Percentiles rank a stretch among this genome's conserved stretches.
These are phyloP conservation scores for Dryas alaskensis DNA, from an alignment of 306 rosid species.

Conservation along the genomic window DNA sequence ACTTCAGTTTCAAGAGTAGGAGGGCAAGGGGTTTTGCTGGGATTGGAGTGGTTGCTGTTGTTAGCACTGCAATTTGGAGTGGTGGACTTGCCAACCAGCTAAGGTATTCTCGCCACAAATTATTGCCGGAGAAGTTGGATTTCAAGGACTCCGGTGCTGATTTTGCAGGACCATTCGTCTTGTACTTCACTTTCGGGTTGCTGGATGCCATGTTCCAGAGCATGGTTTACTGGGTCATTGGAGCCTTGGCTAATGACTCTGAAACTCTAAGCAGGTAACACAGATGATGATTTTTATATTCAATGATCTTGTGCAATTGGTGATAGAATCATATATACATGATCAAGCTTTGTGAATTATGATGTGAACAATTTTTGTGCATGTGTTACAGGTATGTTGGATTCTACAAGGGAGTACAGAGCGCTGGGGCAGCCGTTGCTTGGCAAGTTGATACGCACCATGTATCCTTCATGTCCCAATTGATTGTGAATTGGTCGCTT, in stretches of 20 bases:
- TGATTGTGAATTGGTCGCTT: slow-evolving; percentile 65
- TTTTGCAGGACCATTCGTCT: slow-evolving; percentile 77
- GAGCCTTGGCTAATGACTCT: slow-evolving; percentile 79
- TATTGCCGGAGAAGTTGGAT: slow-evolving; percentile 41
- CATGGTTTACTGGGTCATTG: slow-evolving; percentile 85
- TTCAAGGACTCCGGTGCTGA: slow-evolving; percentile 53
- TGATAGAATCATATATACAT: background rate
- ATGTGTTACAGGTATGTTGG: slow-evolving; percentile 63
- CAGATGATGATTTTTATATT: background rate
- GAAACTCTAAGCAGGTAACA: slow-evolving; percentile 86
- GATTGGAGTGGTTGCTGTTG: slow-evolving; percentile 46
- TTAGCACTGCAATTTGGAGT: slow-evolving; percentile 66
- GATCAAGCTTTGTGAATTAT: background rate
- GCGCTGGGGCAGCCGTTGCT: slow-evolving; percentile 97
- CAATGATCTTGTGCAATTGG: slow-evolving; percentile 3
- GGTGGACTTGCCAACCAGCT: slow-evolving; percentile 86
- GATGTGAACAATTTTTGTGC: background rate
- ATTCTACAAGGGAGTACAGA: slow-evolving; percentile 85
- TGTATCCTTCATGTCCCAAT: slow-evolving; percentile 52
- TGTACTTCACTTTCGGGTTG: slow-evolving; percentile 78
- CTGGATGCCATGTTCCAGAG: slow-evolving; percentile 92
- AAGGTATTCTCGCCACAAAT: slow-evolving; percentile 18
- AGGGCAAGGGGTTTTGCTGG: slow-evolving; percentile 73
- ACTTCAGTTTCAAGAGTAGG: slow-evolving; percentile 75
- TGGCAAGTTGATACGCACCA: slow-evolving; percentile 75